These are phyloP conservation scores for Haberlea rhodopensis DNA, from an alignment of 257 asterid species.

Conservation along the genomic window DNA sequence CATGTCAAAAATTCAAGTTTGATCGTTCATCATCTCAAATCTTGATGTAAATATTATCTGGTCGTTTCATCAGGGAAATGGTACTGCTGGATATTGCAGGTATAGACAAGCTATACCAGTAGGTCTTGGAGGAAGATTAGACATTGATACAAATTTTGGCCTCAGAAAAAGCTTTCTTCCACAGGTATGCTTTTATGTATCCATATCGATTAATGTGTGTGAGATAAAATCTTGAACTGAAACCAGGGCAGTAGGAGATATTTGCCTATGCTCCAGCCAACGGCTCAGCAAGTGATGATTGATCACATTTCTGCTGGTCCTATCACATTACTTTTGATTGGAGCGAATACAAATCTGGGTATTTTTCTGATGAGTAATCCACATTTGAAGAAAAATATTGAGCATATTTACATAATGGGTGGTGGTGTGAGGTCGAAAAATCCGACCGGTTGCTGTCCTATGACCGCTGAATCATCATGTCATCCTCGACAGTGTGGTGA, in stretches of 20 bases:
- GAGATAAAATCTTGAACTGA: neutral
- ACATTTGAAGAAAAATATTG: constrained; percentile 58
- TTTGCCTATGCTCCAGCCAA: constrained; percentile 68
- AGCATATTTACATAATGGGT: constrained; percentile 81
- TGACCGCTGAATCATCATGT: constrained; percentile 47
- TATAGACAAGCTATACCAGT: constrained; percentile 81
- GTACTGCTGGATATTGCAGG: constrained; percentile 80
- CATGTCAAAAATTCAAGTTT: neutral
- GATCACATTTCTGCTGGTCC: constrained; percentile 68
- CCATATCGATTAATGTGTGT: neutral
- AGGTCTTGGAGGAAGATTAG: constrained; percentile 69
- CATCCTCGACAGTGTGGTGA: constrained; percentile 67
- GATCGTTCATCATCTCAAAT: neutral
- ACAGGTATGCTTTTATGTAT: constrained; percentile 42
- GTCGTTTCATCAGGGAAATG: constrained; percentile 42
- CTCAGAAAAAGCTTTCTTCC: constrained; percentile 75
- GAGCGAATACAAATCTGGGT: constrained; percentile 64
- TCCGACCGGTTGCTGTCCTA: constrained; percentile 76
- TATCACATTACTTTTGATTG: constrained; percentile 52
- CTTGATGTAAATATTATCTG: neutral
- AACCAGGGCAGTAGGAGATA: constrained; percentile 68
- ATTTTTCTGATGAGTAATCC: constrained; percentile 72
- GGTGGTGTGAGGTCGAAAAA: constrained; percentile 71
- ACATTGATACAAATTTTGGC: constrained; percentile 68
- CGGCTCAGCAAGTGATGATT: constrained; percentile 73